Evolutionary conservation across 306 rosid genomes (phyloP), one percentile per base, ranked within the genome.

Genomic region (Adenanthera pavonina): DNA sequence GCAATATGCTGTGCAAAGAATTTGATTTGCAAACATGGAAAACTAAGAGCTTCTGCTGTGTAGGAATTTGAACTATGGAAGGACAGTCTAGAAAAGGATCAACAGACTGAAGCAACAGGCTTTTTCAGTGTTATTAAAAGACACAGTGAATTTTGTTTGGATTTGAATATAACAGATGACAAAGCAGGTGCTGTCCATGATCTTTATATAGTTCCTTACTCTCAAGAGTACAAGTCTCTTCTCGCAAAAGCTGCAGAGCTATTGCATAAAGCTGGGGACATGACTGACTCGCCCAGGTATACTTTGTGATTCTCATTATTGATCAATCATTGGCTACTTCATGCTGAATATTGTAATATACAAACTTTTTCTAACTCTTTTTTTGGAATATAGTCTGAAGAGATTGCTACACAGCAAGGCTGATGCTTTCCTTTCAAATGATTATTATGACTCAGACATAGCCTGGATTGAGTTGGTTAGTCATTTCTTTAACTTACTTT

Each of bases 381-480:
- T 77, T 83, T 67, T 75, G 41, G 57, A 76, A 34, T 86, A 84
- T 70, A 95, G 99, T 83, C 93, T 95, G 93, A 90, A 90, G 93
- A 89, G 89, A 84, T 88, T 93, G 84, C 92, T 95, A 49, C 96
- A 90, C 83, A 81, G 97, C 89, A 93, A 91, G 90, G 99, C 97
- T 33, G 85, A 89, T 85, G 95, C 99, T 78, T 92, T 93, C 85
- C 93, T 90, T 79, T 95, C 98, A 65, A 93, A 95, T 86, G 94
- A 95, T 67, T 93, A 95, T 85, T 93, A 95, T 83, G 90, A 88
- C 68, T 95, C 99, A 4, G 98, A 95, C 82, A 78, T 95, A 73
- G 96, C 97, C 30, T 95, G 99, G 99, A 90, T 93, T 93, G 89
- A 88, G 82, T 89, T 95, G 99, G 99, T 95, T 80, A 78, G 98